Conservation (phyloP, 768 basidiomycete genomes). For the Podaxis sp. region DNA sequence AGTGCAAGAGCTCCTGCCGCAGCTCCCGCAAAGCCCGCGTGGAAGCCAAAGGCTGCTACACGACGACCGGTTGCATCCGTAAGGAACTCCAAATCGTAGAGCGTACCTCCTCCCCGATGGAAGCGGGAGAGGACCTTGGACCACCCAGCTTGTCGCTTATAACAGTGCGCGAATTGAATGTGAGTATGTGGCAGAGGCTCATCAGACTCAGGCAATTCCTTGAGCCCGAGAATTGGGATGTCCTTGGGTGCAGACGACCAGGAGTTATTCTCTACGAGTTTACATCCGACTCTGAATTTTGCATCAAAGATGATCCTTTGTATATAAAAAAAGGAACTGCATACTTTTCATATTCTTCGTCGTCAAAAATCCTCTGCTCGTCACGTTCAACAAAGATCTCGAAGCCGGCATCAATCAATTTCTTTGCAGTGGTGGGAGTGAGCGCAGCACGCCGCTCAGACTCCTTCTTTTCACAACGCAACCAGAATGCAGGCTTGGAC, state of each 20-base stretch:
- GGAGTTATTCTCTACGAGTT: constrained; percentile 80
- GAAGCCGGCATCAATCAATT: constrained; percentile 87
- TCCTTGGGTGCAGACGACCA: constrained; percentile 81
- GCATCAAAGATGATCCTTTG: constrained; percentile 16
- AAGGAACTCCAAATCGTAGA: constrained; percentile 97
- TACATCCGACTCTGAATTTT: constrained; percentile 82
- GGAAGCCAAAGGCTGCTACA: constrained; percentile 97
- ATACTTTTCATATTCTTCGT: constrained; percentile 90
- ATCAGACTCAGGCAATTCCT: constrained; percentile 86
- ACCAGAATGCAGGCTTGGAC: constrained; percentile 71
- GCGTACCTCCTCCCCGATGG: constrained; percentile 73
- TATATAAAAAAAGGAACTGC: constrained; percentile 28
- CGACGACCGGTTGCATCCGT: constrained; percentile 81
- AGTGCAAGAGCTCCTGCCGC: constrained; percentile 86
- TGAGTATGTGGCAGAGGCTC: constrained; percentile 90
- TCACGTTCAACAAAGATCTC: constrained; percentile 91
- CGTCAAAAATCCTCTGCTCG: constrained; percentile 90
- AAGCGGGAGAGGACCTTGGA: constrained; percentile 82
- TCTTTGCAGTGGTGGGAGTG: constrained; percentile 88
- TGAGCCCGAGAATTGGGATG: constrained; percentile 89
- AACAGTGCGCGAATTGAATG: constrained; percentile 98
- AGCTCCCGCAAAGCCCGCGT: constrained; percentile 98
- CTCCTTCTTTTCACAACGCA: constrained; percentile 95
- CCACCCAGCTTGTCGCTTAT: constrained; percentile 96
- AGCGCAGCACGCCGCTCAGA: constrained; percentile 93